Evolutionary conservation across 176 grass and related monocot species (phyloP).

Genomic region (Bromus sterilis): DNA sequence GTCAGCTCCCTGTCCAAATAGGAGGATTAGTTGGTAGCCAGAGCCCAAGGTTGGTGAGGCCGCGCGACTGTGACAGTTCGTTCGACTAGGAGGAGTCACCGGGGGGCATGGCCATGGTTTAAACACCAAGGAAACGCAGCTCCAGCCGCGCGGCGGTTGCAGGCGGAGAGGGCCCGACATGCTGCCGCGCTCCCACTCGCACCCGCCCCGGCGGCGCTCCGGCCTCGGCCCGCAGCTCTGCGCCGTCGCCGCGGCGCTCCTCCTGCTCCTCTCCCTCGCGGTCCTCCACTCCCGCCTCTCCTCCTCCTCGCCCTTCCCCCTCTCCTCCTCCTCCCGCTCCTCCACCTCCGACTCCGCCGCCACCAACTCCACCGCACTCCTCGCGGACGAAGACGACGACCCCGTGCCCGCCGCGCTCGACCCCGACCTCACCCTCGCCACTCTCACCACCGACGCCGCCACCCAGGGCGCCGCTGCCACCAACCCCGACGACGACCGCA

Average conservation of each 20-base stretch:
- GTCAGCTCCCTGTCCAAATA: background rate
- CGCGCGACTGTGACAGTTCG: constrained; percentile 3
- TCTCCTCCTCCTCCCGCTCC: constrained; percentile 19
- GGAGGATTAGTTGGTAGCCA: background rate
- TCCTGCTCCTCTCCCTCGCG: constrained; percentile 74
- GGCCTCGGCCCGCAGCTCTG: constrained; percentile 61
- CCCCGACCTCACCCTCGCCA: constrained; percentile 18
- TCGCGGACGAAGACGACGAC: constrained; percentile 36
- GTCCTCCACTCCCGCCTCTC: constrained; percentile 80
- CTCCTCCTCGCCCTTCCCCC: constrained; percentile 21
- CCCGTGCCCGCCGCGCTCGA: constrained; percentile 17
- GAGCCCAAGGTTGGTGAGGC: constrained; percentile 26
- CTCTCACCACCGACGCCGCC: background rate
- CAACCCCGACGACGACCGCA: constrained; percentile 53
- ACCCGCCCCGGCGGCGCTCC: constrained; percentile 61
- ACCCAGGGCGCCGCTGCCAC: background rate
- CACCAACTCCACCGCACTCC: constrained; percentile 16
- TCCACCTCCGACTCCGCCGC: constrained; percentile 1
- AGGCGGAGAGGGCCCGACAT: constrained; percentile 10
- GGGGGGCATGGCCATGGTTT: constrained; percentile 37
- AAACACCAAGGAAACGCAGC: constrained; percentile 11
- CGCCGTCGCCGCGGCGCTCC: constrained; percentile 59
- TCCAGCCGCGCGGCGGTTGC: background rate
- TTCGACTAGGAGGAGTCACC: background rate
- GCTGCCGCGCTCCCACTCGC: constrained; percentile 60